These are phyloP conservation scores for Sideroxylon spinosum DNA, from an alignment of 179 eudicot genomes.

Conservation along the genomic window DNA sequence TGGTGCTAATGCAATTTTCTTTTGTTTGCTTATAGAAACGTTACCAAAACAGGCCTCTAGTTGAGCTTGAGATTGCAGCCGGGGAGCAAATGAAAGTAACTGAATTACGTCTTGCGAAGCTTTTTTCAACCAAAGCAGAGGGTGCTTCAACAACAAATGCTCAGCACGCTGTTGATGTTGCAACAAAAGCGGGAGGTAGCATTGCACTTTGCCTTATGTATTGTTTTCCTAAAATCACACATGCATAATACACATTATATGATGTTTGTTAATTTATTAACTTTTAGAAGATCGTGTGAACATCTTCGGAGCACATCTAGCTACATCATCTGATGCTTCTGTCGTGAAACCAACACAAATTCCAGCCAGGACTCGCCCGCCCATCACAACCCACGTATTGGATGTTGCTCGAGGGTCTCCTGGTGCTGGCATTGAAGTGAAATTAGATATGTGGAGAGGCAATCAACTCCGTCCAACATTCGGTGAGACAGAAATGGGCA, in stretches of 20 bases:
- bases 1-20: background rate
- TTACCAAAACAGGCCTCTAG: slow-evolving; percentile 72
- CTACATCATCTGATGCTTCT: slow-evolving; percentile 38
- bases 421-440: slow-evolving; percentile 65
- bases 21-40: slow-evolving; percentile 51
- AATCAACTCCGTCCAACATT: slow-evolving; percentile 43
- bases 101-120: slow-evolving; percentile 76
- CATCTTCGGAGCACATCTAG: slow-evolving; percentile 63
- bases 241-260: background rate
- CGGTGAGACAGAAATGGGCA: slow-evolving; percentile 36
- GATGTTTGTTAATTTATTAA: slow-evolving; percentile 19
- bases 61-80: slow-evolving; percentile 87
- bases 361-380: slow-evolving; percentile 71
- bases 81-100: slow-evolving; percentile 93
- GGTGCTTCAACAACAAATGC: slow-evolving; percentile 24
- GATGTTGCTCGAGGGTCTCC: slow-evolving; percentile 75
- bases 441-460: slow-evolving; percentile 59
- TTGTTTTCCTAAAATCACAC: background rate
- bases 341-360: slow-evolving; percentile 26
- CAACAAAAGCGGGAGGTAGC: slow-evolving; percentile 69
- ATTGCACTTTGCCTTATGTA: background rate
- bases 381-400: slow-evolving; percentile 85
- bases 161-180: slow-evolving; percentile 29
- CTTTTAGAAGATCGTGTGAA: slow-evolving; percentile 81
- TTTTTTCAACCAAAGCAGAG: slow-evolving; percentile 43